Evolutionary conservation across 306 rosid genomes (phyloP), one percentile per base, ranked within the genome.

Genomic region (Cucurbita argyrosperma): DNA sequence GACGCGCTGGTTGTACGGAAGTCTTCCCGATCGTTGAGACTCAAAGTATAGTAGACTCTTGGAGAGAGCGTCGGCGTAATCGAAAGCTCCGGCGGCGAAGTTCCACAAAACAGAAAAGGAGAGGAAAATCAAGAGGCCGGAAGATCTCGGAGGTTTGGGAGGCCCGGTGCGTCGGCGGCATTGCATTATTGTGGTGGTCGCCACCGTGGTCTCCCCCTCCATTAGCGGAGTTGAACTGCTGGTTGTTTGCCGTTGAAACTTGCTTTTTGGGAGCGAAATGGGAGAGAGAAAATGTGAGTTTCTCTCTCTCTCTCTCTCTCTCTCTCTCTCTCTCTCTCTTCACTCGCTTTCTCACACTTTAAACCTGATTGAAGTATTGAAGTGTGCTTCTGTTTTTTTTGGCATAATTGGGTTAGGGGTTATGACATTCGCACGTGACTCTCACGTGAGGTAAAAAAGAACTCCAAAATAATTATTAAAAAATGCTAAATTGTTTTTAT

Each of bases 21-120:
- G 52, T 55, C 98, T 83, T 30, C 98, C 98, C 6, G 98, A 94
- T 37, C 98, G 96, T 45, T 94, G 98, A 7, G 96, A 90, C 81
- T 94, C 98, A 71, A 94, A 94, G 83, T 94, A 94, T 45, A 94
- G 90, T 39, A 94, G 90, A 35, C 98, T 94, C 79, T 89, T 94
- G 63, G 84, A 76, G 43, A 94, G 96, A 45, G 98, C 98, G 39
- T 90, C 96, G 30, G 78, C 83, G 79, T 90, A 94, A 52, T 94
- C 83, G 21, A 82, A 85, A 73, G 89, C 87, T 72, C 71, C 81
- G 10, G 63, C 80, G 4, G 71, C 10, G 71, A 76, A 38, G 72
- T 12, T 7, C 14, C 53, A 74, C 38, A 81, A 43, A 80, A 79
- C 38, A 76, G 76, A 63, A 65, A 86, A 39, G 64, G 81, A 72